phyloP scores from a whole-genome alignment of 129 eudicot genomes.

The Artemisia tridentata region DNA sequence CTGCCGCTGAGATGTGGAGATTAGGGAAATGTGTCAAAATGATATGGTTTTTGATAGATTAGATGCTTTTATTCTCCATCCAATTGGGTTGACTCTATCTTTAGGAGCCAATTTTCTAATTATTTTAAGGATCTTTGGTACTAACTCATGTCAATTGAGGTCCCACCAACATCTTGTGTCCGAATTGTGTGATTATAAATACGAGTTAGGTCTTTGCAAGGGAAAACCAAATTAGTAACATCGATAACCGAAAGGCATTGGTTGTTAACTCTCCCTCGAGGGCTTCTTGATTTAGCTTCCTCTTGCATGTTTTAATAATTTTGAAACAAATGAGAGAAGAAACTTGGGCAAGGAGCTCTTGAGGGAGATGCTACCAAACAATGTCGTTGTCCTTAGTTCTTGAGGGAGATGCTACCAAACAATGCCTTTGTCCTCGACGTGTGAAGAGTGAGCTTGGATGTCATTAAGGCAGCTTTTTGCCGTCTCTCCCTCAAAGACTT shows the following conservation, averaged over 20 bases:
- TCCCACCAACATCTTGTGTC: slow-evolving; percentile 33
- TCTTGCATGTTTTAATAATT: background rate
- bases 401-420: slow-evolving; percentile 24
- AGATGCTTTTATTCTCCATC: slow-evolving; percentile 42
- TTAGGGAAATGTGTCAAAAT: slow-evolving; percentile 41
- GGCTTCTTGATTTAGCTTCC: slow-evolving; percentile 48
- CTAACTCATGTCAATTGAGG: slow-evolving; percentile 26
- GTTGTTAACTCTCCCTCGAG: slow-evolving; percentile 69
- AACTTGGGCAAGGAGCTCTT: slow-evolving; percentile 31
- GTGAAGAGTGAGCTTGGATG: background rate
- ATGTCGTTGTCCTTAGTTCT: too few species aligned
- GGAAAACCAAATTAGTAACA: slow-evolving; percentile 19
- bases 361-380: too few species aligned
- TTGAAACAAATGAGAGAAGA: background rate
- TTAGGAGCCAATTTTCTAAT: slow-evolving; percentile 24
- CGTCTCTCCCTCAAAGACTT: slow-evolving; percentile 50
- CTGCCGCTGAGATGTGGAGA: slow-evolving; percentile 31
- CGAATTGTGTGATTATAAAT: slow-evolving; percentile 30
- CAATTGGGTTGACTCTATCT: slow-evolving; percentile 43
- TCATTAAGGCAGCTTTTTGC: slow-evolving; percentile 34
- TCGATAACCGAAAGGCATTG: slow-evolving; percentile 31
- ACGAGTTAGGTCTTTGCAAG: slow-evolving; percentile 10
- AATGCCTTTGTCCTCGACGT: slow-evolving; percentile 16
- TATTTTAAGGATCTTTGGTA: slow-evolving; percentile 30
- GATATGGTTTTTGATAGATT: slow-evolving; percentile 33